Conservation (phyloP, 2,329 filamentous ascomycete genomes). For the Arthrobotrys iridis region DNA sequence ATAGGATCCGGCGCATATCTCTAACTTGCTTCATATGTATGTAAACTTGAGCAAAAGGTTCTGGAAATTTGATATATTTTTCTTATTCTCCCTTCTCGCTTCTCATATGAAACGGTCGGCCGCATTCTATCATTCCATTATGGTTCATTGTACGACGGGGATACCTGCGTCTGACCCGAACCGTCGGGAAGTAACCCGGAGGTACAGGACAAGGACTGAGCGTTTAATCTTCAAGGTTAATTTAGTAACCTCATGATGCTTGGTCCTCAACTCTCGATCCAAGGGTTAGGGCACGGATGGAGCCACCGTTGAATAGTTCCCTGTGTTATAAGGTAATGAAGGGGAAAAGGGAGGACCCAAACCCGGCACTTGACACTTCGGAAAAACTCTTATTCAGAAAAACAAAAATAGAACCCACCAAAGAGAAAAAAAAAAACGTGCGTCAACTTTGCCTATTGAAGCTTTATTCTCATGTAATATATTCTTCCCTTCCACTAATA, state of each 20-base stretch:
- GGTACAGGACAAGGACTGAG: not conserved
- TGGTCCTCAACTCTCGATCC: constrained; percentile 6
- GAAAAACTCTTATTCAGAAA: constrained; percentile 12
- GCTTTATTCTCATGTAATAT: constrained; percentile 49
- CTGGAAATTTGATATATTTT: constrained; percentile 12
- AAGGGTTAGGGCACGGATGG: constrained; percentile 34
- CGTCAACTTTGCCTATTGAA: constrained; percentile 33
- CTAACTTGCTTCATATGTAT: not conserved
- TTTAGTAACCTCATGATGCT: constrained; percentile 19
- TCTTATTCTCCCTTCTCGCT: not conserved
- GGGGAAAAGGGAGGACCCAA: not conserved
- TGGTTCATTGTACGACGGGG: constrained; percentile 11
- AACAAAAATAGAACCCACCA: not conserved
- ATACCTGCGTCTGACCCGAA: constrained; percentile 32
- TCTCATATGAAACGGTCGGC: not conserved
- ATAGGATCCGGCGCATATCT: not conserved
- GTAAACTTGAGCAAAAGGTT: not conserved
- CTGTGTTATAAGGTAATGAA: not conserved
- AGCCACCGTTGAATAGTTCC: not conserved
- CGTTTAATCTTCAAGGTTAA: constrained; percentile 18
- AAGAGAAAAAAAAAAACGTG: constrained; percentile 9
- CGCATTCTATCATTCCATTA: constrained; percentile 14
- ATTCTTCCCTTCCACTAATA: constrained; percentile 28
- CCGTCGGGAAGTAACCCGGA: constrained; percentile 35
- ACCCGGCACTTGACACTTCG: constrained; percentile 3